Base-by-base conservation (phyloP, 805 yeast genomes). In the Candida insectalens region DNA sequence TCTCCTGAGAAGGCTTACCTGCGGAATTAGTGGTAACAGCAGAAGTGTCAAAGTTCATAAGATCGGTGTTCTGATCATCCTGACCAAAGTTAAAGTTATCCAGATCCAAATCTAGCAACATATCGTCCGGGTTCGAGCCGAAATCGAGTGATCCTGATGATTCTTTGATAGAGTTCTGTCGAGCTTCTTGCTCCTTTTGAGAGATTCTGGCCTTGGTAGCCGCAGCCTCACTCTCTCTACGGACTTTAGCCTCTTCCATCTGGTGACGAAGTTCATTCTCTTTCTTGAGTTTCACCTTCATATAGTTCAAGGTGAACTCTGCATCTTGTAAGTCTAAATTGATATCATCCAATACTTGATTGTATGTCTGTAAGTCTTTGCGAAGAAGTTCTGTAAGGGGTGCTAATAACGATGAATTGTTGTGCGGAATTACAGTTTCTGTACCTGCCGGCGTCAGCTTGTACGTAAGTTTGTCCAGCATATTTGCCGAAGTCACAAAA, bases 401-500 rank as follows among this genome's bases (percentile, higher is more conserved):
- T 17, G 36, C 46, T 20, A 50, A 30, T 17, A 54, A 29, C 8
- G 55, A 38, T 19, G 47, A 51, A 20, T 50, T 50, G 32, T 55
- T 56, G 27, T 51, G 50, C 9, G 57, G 54, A n/a, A 48, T 44
- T 4, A 50, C 34, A 6, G 43, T 46, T 9, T 37, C 36, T 2
- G 55, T 49, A 9, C 54, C 51, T 13, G 47, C 43, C 3, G 42
- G 22, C 2, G 51, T 42, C 7, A 52, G 29, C 29, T 43, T 39
- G 28, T 55, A 53, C 1, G 55, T 47, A 14, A 53, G 34, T 19
- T 50, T 48, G 35, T 57, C 62, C 27, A 57, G 34, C 10, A 56
- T 48, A 7, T 51, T 47, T 3, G 58, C 60, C n/a, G 57, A 47
- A 1, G 60, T 49, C 16, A 57, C 43, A 25, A 57, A 51, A 4